Base-by-base conservation (phyloP, 495 filamentous ascomycete genomes). In the Hypoxylon crocopeplum region DNA sequence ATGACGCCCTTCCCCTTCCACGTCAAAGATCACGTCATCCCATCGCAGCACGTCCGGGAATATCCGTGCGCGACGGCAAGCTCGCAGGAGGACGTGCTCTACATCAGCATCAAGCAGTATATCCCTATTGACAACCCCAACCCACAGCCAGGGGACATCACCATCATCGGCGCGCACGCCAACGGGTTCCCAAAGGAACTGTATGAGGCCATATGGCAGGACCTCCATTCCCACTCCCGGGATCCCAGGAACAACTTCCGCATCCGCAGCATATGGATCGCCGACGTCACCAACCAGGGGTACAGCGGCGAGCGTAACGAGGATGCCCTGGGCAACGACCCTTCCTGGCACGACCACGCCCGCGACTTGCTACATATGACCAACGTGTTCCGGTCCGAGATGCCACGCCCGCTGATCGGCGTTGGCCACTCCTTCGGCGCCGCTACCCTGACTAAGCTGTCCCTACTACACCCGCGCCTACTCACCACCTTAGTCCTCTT, bases 171-270 rank as follows among this genome's bases (percentile, higher is more conserved):
- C 15, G 86, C 90, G 8, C 90, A 93, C 72, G 93, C 90, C 8
- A 95, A 93, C 75, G 91, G 88, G 42, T 93, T 96, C 63, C 87
- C 88, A n/a, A 97, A 97, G 86, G 93, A 91, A 75, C 78, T 96
- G 13, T 97, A 95, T 69, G 92, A 96, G 64, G 89, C 92, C 2
- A 79, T 95, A 3, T 96, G 89, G 86, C 88, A 88, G 40, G 89
- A 94, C 50, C 76, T 97, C 1, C 75, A 88, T 55, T 60, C 68
- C 2, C 70, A 72, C 4, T 79, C 84, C 6, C 12, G 41, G 19
- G 73, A 80, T 52, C n/a, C n/a, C n/a, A n/a, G n/a, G n/a, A 70
- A 68, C 13, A 84, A 83, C n/a, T 81, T 93, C 69, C 77, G 81
- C 6, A 88, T 96, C 56, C 84, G 88, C 47, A 78, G 83, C 50